These are phyloP conservation scores for Entamoeba dispar DNA, from an alignment of 208 protist species.

Conservation along the genomic window DNA sequence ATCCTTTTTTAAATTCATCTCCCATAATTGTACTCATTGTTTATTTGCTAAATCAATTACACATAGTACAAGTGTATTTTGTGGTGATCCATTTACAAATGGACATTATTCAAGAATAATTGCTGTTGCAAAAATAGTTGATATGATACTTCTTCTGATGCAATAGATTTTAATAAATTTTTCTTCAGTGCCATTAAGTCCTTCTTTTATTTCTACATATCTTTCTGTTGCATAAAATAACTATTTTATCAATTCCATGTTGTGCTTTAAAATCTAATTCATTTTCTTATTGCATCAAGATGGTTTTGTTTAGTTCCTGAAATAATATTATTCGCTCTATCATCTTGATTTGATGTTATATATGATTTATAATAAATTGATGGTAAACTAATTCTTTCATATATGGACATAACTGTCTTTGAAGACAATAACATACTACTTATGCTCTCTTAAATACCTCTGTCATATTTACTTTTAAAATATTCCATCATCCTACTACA, in stretches of 20 bases:
- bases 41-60: slow-evolving; percentile 64
- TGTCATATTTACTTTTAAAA: slow-evolving; percentile 60
- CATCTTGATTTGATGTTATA: slow-evolving; percentile 82
- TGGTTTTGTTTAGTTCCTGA: slow-evolving; percentile 60
- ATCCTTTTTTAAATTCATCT: slow-evolving; percentile 95
- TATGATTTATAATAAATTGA: slow-evolving; percentile 82
- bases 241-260: slow-evolving; percentile 73
- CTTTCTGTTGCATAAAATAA: slow-evolving; percentile 92
- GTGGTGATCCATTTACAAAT: slow-evolving; percentile 91
- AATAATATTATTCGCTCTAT: slow-evolving; percentile 80
- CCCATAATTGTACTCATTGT: slow-evolving; percentile 70
- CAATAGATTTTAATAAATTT: slow-evolving; percentile 66
- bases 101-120: slow-evolving; percentile 73
- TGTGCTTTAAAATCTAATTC: slow-evolving; percentile 64
- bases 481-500: slow-evolving; percentile 89
- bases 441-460: slow-evolving; percentile 73
- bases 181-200: slow-evolving; percentile 77
- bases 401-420: slow-evolving; percentile 50
- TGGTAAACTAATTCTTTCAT: slow-evolving; percentile 68
- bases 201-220: slow-evolving; percentile 59
- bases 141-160: slow-evolving; percentile 70
- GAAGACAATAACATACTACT: slow-evolving; percentile 70
- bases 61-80: slow-evolving; percentile 89
- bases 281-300: slow-evolving; percentile 63
- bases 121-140: slow-evolving; percentile 74